These are phyloP conservation scores for Elymus sibiricus DNA, from an alignment of 176 grass and related monocot genomes.

Conservation along the genomic window DNA sequence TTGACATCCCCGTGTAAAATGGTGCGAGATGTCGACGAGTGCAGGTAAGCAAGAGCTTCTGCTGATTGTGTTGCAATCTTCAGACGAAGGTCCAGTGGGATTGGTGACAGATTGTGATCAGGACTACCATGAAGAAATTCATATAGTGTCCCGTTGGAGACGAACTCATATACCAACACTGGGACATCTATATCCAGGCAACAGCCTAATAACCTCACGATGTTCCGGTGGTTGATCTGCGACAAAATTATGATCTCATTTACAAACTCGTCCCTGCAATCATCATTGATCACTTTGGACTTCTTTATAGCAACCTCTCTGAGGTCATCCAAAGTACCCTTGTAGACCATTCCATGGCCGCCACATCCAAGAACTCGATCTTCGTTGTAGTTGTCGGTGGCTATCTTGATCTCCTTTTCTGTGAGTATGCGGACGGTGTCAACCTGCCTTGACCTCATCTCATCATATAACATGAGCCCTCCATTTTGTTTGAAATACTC, in stretches of 20 bases:
- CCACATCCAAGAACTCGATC: slow-evolving; percentile 28
- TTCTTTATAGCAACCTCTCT: slow-evolving; percentile 51
- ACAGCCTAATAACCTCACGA: slow-evolving; percentile 44
- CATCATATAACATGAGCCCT: slow-evolving; percentile 40
- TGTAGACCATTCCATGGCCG: slow-evolving; percentile 43
- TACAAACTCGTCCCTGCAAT: slow-evolving; percentile 40
- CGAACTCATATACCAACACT: slow-evolving; percentile 51
- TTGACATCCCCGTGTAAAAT: slow-evolving; percentile 55
- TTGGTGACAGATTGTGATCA: not conserved
- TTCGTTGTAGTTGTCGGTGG: slow-evolving; percentile 33
- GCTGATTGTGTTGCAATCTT: slow-evolving; percentile 36
- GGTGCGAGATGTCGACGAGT: slow-evolving; percentile 35
- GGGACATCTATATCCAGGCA: slow-evolving; percentile 48
- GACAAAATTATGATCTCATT: slow-evolving; percentile 62
- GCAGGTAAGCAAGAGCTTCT: slow-evolving; percentile 44
- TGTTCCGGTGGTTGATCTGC: slow-evolving; percentile 51
- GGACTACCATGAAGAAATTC: slow-evolving; percentile 32
- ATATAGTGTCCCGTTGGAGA: slow-evolving; percentile 39
- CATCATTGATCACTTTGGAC: slow-evolving; percentile 34
- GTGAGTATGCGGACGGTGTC: slow-evolving; percentile 20
- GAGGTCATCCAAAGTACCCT: slow-evolving; percentile 28
- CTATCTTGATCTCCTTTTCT: slow-evolving; percentile 40
- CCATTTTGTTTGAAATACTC: slow-evolving; percentile 48
- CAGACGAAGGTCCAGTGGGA: slow-evolving; percentile 35
- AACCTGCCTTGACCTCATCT: slow-evolving; percentile 38